Conservation (phyloP, 352 stramenopile genomes). For the Phytophthora macrochlamydospora region DNA sequence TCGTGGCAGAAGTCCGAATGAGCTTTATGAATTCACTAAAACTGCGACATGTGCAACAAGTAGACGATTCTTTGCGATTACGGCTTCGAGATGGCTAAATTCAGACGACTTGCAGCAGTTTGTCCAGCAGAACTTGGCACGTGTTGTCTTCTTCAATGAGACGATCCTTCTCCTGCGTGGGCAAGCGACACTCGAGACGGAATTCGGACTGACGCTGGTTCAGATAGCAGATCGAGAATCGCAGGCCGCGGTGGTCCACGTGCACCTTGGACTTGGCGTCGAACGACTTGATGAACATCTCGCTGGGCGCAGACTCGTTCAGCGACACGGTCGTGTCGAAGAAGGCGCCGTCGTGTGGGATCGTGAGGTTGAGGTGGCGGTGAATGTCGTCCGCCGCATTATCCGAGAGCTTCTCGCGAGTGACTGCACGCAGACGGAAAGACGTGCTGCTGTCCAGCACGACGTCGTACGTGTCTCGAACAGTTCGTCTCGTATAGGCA, state of each 20-base stretch:
- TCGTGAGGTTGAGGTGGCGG: conserved; percentile 25
- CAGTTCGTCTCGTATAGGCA: conserved; percentile 10
- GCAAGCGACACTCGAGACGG: conserved; percentile 38
- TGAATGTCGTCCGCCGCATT: conserved; percentile 21
- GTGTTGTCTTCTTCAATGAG: conserved; percentile 29
- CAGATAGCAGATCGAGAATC: conserved; percentile 30
- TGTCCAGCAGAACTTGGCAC: conserved; percentile 30
- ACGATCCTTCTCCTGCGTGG: conserved; percentile 17
- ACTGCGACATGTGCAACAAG: background rate
- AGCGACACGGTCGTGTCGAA: conserved; percentile 30
- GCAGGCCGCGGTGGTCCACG: conserved; percentile 24
- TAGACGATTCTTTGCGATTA: background rate
- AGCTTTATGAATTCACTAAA: background rate
- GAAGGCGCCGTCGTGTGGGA: conserved; percentile 17
- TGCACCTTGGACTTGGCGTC: conserved; percentile 26
- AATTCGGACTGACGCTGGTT: conserved; percentile 35
- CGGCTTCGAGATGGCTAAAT: background rate
- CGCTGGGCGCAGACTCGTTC: conserved; percentile 13
- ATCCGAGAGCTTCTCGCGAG: conserved; percentile 17
- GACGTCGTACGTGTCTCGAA: conserved; percentile 37
- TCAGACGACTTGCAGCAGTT: conserved; percentile 25
- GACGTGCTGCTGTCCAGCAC: conserved; percentile 38
- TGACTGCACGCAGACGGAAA: conserved; percentile 36
- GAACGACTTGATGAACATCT: conserved; percentile 28
- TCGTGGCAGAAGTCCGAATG: background rate